phyloP scores from a whole-genome alignment of 2,329 filamentous ascomycete species.

The Cladophialophora psammophila region DNA sequence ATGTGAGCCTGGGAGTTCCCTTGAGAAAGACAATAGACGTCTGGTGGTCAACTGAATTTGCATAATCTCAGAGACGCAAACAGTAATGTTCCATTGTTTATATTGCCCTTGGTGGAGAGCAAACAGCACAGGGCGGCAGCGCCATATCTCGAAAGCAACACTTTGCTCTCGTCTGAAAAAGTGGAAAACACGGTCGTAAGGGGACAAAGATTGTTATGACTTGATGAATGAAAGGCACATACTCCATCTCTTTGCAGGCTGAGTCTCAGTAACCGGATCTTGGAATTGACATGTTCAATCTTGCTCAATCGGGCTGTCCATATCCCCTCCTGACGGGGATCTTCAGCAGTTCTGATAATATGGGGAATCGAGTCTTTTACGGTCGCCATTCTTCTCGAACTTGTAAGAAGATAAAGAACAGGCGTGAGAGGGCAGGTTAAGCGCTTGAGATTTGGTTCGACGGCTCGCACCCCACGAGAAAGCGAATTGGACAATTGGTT shows the following conservation, averaged over 20 bases:
- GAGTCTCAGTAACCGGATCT: conserved; percentile 73
- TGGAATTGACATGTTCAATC: conserved; percentile 70
- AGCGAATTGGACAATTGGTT: not conserved
- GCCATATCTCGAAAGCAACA: not conserved
- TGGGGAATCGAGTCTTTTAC: conserved; percentile 59
- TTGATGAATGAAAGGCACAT: conserved; percentile 34
- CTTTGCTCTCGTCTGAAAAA: not conserved
- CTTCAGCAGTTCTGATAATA: conserved; percentile 74
- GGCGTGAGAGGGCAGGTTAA: not conserved
- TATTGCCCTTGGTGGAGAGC: not conserved
- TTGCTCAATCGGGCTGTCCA: conserved; percentile 67
- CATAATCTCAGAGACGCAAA: not conserved
- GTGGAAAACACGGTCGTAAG: not conserved
- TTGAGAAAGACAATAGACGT: not conserved
- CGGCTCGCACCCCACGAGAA: not conserved
- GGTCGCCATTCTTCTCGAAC: conserved; percentile 36
- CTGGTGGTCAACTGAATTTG: not conserved
- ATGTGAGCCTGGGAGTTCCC: conserved; percentile 23
- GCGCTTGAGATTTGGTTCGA: not conserved
- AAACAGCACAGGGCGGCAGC: not conserved
- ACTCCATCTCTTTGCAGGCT: conserved; percentile 58
- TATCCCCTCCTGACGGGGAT: conserved; percentile 73
- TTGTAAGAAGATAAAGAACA: not conserved
- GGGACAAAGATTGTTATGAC: not conserved
- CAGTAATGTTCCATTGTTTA: not conserved